These are phyloP conservation scores for Fomitopsis serialis DNA, from an alignment of 768 basidiomycete genomes.

Conservation along the genomic window DNA sequence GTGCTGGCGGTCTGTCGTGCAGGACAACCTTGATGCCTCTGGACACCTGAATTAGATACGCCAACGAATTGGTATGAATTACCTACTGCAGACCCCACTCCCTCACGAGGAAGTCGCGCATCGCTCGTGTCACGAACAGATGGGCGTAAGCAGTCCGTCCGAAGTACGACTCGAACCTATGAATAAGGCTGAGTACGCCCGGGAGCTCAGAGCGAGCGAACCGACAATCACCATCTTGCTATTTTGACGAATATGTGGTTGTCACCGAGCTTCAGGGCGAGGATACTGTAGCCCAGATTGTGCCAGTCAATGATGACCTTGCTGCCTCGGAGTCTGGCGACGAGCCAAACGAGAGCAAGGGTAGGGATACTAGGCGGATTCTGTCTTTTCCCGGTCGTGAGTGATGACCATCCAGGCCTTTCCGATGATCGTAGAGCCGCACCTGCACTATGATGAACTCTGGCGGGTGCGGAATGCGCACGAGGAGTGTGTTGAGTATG, in stretches of 20 bases:
- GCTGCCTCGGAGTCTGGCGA: constrained; percentile 59
- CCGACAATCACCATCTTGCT: constrained; percentile 56
- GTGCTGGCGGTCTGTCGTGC: constrained; percentile 85
- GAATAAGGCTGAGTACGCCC: neutral
- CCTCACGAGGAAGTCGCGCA: constrained; percentile 63
- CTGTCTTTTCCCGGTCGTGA: constrained; percentile 38
- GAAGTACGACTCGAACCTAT: constrained; percentile 80
- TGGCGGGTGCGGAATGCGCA: constrained; percentile 59
- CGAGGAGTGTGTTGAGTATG: constrained; percentile 58
- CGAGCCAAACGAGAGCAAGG: constrained; percentile 77
- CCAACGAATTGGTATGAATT: neutral
- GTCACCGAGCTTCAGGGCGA: constrained; percentile 74
- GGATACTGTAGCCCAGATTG: constrained; percentile 92
- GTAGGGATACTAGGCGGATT: constrained; percentile 98
- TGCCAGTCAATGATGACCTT: constrained; percentile 99
- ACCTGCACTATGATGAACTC: constrained; percentile 91
- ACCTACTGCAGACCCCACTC: constrained; percentile 78
- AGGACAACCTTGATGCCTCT: constrained; percentile 80
- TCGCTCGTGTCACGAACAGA: constrained; percentile 87
- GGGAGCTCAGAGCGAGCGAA: neutral
- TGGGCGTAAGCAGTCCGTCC: constrained; percentile 83
- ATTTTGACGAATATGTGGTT: constrained; percentile 66
- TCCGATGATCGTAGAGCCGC: constrained; percentile 21
- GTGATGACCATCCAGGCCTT: neutral
- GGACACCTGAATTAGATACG: constrained; percentile 9